A percentile compares a stretch with the other conserved stretches of the same genome.
These are phyloP conservation scores for Metschnikowia rubicola DNA, from an alignment of 805 yeast genomes.

Conservation along the genomic window DNA sequence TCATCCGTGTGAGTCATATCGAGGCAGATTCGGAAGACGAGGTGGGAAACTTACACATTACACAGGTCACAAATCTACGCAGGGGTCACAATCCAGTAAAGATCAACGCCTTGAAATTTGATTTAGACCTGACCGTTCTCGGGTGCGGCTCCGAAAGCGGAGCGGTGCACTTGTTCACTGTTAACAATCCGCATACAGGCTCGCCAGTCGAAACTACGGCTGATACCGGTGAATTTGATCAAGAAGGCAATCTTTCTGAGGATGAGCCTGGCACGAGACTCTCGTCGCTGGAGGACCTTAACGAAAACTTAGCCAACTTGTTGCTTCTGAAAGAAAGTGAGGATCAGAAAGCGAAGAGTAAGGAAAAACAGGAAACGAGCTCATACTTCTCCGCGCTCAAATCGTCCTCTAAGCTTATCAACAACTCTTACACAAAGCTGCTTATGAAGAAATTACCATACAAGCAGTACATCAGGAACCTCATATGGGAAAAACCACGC, in stretches of 20 bases:
- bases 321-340: slow-evolving; percentile 23
- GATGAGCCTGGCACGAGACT: slow-evolving; percentile 21
- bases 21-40: neutral
- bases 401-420: slow-evolving; percentile 27
- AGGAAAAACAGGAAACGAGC: slow-evolving; percentile 10
- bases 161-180: slow-evolving; percentile 39
- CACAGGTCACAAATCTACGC: slow-evolving; percentile 33
- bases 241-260: slow-evolving; percentile 13
- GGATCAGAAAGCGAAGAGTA: slow-evolving; percentile 1
- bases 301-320: slow-evolving; percentile 40
- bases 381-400: slow-evolving; percentile 22
- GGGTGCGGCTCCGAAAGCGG: slow-evolving; percentile 41
- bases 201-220: neutral
- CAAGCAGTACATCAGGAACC: slow-evolving; percentile 37
- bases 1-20: slow-evolving; percentile 33
- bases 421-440: slow-evolving; percentile 36
- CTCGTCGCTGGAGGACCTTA: slow-evolving; percentile 38
- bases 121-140: slow-evolving; percentile 28
- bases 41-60: slow-evolving; percentile 18
- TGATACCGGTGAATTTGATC: neutral
- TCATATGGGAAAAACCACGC: slow-evolving; percentile 41
- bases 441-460: slow-evolving; percentile 39
- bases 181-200: slow-evolving; percentile 7
- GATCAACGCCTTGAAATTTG: slow-evolving; percentile 35
- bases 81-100: slow-evolving; percentile 39